Evolutionary conservation across 148 eudicot genomes (phyloP).

Genomic region (Dysphania ambrosioides): DNA sequence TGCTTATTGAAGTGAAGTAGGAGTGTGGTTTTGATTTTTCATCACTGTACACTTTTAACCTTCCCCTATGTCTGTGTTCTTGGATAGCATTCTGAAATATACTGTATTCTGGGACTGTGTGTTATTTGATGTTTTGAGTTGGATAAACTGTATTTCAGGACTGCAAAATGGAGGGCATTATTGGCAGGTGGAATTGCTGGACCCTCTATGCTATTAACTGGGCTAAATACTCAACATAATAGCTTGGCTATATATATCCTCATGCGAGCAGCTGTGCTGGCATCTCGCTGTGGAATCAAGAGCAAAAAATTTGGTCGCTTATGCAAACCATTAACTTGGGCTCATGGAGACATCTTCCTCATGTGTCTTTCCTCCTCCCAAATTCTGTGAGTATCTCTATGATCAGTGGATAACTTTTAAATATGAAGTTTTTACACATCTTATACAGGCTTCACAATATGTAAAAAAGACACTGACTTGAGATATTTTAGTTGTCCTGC

Average conservation of each 20-base stretch:
- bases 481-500: too few relatives aligned
- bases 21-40: not conserved
- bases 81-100: not conserved
- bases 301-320: slow-evolving; percentile 82
- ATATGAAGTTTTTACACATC: not conserved
- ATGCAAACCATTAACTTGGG: slow-evolving; percentile 94
- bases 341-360: slow-evolving; percentile 90
- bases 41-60: not conserved
- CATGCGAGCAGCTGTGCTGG: slow-evolving; percentile 96
- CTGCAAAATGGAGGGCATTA: slow-evolving; percentile 94
- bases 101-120: not conserved
- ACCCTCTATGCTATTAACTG: slow-evolving; percentile 93
- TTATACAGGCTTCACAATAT: not conserved
- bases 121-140: slow-evolving; percentile 3
- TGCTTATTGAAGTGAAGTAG: not conserved
- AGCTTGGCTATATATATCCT: slow-evolving; percentile 92
- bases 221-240: slow-evolving; percentile 70
- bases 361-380: slow-evolving; percentile 99
- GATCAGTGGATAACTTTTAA: not conserved
- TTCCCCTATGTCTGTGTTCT: not conserved
- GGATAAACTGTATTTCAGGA: slow-evolving; percentile 45
- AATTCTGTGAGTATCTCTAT: slow-evolving; percentile 63
- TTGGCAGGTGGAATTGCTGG: slow-evolving; percentile 97
- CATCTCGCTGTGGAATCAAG: slow-evolving; percentile 97
- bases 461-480: not conserved